Percentiles rank a stretch among this genome's conserved stretches.
Evolutionary conservation across 495 filamentous ascomycete species (phyloP).

Genomic region (Podospora australis): DNA sequence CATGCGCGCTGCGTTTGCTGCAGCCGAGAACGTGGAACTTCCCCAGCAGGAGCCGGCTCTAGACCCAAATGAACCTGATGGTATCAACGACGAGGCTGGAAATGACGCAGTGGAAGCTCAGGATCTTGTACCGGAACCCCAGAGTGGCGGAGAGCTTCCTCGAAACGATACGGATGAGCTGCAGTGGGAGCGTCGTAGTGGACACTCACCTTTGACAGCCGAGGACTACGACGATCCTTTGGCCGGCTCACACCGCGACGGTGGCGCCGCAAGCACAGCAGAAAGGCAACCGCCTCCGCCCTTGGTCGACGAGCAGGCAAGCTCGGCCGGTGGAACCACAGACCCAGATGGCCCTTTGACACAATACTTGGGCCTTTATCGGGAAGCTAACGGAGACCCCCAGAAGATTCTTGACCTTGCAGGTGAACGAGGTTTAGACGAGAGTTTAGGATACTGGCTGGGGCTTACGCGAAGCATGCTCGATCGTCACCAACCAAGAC

Average conservation of each 20-base stretch:
- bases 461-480: conserved; percentile 27
- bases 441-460: conserved; percentile 50
- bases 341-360: conserved; percentile 11
- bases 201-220: too few relatives aligned
- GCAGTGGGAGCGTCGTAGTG: too few relatives aligned
- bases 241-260: too few relatives aligned
- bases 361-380: conserved; percentile 46
- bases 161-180: too few relatives aligned
- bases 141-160: too few relatives aligned
- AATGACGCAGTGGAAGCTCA: conserved; percentile 14
- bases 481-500: conserved; percentile 3
- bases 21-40: conserved; percentile 45
- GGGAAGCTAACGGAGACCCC: conserved; percentile 51
- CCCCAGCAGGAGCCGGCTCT: conserved; percentile 17
- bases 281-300: too few relatives aligned
- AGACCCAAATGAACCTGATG: conserved; percentile 1
- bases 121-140: too few relatives aligned
- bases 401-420: conserved; percentile 56
- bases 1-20: conserved; percentile 50
- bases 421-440: conserved; percentile 51
- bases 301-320: too few relatives aligned
- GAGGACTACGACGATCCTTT: too few relatives aligned
- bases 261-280: too few relatives aligned
- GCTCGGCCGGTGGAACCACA: too few relatives aligned
- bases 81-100: conserved; percentile 6